Evolutionary conservation across 331 rosid genomes (phyloP), one percentile per base, ranked within the genome.

Genomic region (Ulmus americana): DNA sequence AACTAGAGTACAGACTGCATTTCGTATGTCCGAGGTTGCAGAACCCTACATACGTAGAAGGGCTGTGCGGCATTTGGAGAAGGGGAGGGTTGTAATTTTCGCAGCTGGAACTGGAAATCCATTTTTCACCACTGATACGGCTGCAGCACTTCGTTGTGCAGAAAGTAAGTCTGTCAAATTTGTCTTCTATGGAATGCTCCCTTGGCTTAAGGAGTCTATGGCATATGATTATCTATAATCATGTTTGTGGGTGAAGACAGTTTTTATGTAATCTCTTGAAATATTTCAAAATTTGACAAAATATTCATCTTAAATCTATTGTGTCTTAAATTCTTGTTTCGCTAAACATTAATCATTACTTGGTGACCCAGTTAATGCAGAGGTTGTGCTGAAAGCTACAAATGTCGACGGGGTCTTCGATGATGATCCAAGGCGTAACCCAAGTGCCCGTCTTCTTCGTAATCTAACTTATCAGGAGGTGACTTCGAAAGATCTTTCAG

Each of bases 101-200:
- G 98, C 98, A 66, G 98, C 97, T 38, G 98, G 98, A 72, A 92
- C 90, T 56, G 99, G 97, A 73, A 94, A 94, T 84, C 99, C 97
- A 5, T 94, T 89, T 79, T 94, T 90, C 73, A 94, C 99, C 69
- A 90, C 99, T 0, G 97, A 90, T 63, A 94, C 97, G 6, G 99
- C 97, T 16, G 99, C 99, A 44, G 97, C 99, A 58, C 95, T 94
- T 14, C 85, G 97, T 52, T 90, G 97, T 78, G 99, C 99, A 3
- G 99, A 94, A 76, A 94, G 99, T 94, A 72, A 77, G 97, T 28
- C 2, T 28, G 35, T 77, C 6, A 47, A n/a, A 38, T 28, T 22
- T 6, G 63, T 39, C 5, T 13, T 8, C 14, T 47, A 55, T 53
- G 45, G 28, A 51, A 52, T 70, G 47, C 39, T 51, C 20, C 47